These are phyloP conservation scores for Selaginella tamariscina DNA, from an alignment of 75 land plant species.

Conservation along the genomic window DNA sequence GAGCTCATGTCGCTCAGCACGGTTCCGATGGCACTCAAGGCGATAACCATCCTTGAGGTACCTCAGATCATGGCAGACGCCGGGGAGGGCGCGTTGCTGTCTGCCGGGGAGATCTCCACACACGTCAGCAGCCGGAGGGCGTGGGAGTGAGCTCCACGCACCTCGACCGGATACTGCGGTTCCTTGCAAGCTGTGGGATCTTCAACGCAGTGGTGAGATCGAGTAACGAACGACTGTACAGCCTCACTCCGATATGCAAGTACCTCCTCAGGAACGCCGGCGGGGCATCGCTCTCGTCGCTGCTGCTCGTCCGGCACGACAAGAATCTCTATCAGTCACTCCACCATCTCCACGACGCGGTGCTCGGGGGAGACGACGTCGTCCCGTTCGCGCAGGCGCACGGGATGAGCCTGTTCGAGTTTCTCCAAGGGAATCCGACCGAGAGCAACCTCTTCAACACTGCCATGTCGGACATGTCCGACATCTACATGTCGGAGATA, in stretches of 20 bases:
- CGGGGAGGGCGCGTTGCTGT: constrained; percentile 22
- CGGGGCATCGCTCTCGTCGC: constrained; percentile 16
- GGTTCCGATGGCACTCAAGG: constrained; percentile 33
- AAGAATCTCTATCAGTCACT: constrained; percentile 15
- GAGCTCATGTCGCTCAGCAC: constrained; percentile 3
- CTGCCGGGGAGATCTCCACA: constrained; percentile 25
- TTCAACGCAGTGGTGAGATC: constrained; percentile 12
- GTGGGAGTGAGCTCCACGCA: not conserved
- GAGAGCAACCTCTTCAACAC: constrained; percentile 19
- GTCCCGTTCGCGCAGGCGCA: constrained; percentile 14
- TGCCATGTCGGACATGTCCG: constrained; percentile 18
- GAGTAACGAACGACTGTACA: constrained; percentile 12
- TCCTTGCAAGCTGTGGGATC: constrained; percentile 29
- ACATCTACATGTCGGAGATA: constrained; percentile 4
- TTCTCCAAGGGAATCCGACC: constrained; percentile 10
- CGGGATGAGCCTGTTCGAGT: constrained; percentile 14
- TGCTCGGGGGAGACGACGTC: constrained; percentile 16
- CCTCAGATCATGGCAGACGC: constrained; percentile 33
- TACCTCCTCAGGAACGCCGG: constrained; percentile 15
- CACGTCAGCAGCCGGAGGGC: constrained; percentile 18
- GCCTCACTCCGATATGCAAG: constrained; percentile 19
- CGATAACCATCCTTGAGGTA: constrained; percentile 32
- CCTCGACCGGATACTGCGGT: constrained; percentile 40
- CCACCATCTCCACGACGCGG: constrained; percentile 22
- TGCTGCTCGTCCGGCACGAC: constrained; percentile 19